phyloP scores from a whole-genome alignment of 1,284 basidiomycete genomes.

The Cystobasidium slooffiae region DNA sequence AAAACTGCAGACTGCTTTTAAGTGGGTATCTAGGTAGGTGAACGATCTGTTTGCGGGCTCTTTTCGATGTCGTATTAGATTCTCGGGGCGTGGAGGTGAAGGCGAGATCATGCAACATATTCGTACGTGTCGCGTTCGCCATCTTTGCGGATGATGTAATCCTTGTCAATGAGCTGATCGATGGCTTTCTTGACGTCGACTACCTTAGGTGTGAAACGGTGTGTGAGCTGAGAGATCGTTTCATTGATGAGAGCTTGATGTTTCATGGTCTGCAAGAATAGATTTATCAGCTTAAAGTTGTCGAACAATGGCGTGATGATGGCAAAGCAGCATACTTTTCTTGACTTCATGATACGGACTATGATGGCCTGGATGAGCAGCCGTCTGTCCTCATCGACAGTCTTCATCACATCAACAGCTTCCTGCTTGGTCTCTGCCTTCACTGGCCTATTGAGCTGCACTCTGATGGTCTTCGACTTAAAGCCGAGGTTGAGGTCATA shows the following conservation, averaged over 20 bases:
- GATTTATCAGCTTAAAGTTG: constrained; percentile 23
- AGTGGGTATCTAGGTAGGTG: no score
- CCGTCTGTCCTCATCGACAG: constrained; percentile 96
- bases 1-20: no score
- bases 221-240: constrained; percentile 86
- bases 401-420: constrained; percentile 86
- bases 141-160: constrained; percentile 81
- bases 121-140: constrained; percentile 46
- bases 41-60: no score
- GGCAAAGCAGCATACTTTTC: constrained; percentile 62
- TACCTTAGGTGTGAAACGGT: constrained; percentile 86
- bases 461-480: constrained; percentile 96
- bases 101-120: constrained; percentile 38
- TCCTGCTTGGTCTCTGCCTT: constrained; percentile 94
- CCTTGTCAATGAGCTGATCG: constrained; percentile 93
- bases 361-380: constrained; percentile 76
- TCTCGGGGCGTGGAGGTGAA: no score
- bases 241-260: constrained; percentile 93
- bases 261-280: constrained; percentile 76
- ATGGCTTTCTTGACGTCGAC: constrained; percentile 88
- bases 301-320: neutral
- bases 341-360: constrained; percentile 90
- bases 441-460: constrained; percentile 91
- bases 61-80: no score
- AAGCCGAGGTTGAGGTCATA: constrained; percentile 95